phyloP scores from a whole-genome alignment of 371 early-diverging fungal genomes.

The Syncephalis fuscata region DNA sequence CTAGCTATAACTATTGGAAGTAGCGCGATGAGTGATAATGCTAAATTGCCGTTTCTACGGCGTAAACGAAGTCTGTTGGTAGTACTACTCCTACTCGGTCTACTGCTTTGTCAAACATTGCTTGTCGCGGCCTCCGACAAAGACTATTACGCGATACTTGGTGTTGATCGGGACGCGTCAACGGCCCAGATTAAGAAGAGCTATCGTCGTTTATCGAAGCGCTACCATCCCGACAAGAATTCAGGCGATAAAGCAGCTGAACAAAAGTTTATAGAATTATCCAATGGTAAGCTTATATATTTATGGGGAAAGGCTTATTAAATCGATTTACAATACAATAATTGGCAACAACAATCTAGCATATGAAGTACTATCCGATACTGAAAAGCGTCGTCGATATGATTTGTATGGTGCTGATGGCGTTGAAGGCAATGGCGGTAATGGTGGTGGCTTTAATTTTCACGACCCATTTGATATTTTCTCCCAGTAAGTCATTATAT shows the following conservation, averaged over 20 bases:
- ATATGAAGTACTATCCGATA: conserved; percentile 81
- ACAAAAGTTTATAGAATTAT: conserved; percentile 80
- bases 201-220: conserved; percentile 73
- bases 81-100: background rate
- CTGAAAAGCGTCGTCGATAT: conserved; percentile 78
- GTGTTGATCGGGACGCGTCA: conserved; percentile 65
- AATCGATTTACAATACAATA: background rate
- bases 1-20: no score
- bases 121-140: conserved; percentile 4
- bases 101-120: background rate
- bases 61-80: background rate
- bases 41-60: background rate
- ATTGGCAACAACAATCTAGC: conserved; percentile 23
- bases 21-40: background rate
- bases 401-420: conserved; percentile 93
- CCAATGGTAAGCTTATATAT: conserved; percentile 40
- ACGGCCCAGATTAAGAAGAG: conserved; percentile 79
- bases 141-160: conserved; percentile 75
- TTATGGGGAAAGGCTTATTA: background rate
- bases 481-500: conserved; percentile 31
- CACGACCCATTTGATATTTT: conserved; percentile 92
- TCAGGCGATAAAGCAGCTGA: conserved; percentile 63
- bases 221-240: conserved; percentile 88
- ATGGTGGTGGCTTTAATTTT: conserved; percentile 37
- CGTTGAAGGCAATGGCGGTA: conserved; percentile 43